phyloP scores from a whole-genome alignment of 2,329 filamentous ascomycete species.

The Laburnicola sp. region DNA sequence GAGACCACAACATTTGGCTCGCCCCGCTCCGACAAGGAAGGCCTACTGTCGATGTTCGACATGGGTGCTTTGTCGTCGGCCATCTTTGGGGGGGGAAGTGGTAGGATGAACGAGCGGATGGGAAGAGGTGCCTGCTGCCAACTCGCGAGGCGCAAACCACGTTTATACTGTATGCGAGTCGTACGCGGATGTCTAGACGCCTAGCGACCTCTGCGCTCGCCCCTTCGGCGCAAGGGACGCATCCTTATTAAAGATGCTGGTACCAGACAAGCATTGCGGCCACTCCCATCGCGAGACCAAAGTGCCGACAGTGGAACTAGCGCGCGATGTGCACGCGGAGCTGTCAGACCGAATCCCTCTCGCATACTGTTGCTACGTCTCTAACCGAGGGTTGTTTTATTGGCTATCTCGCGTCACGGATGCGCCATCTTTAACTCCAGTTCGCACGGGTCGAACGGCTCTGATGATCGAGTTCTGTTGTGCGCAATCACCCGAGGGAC shows the following conservation, averaged over 20 bases:
- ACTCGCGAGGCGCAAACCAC: constrained; percentile 2
- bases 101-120: background rate
- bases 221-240: constrained; percentile 6
- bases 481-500: background rate
- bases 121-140: background rate
- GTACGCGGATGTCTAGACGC: constrained; percentile 8
- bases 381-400: constrained; percentile 5
- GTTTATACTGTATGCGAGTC: constrained; percentile 6
- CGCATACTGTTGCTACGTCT: constrained; percentile 4
- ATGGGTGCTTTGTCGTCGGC: constrained; percentile 14
- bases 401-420: background rate
- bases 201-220: constrained; percentile 6
- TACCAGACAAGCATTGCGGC: background rate
- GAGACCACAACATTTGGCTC: constrained; percentile 13
- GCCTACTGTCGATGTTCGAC: constrained; percentile 13
- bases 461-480: background rate
- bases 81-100: constrained; percentile 7
- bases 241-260: constrained; percentile 2
- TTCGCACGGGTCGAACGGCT: background rate
- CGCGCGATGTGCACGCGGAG: constrained; percentile 1
- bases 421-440: background rate
- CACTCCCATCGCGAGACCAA: constrained; percentile 7
- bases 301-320: constrained; percentile 6
- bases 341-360: constrained; percentile 1
- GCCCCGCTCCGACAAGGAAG: constrained; percentile 11